phyloP scores from a whole-genome alignment of 1,139 yeast genomes.

The Candida albicans region DNA sequence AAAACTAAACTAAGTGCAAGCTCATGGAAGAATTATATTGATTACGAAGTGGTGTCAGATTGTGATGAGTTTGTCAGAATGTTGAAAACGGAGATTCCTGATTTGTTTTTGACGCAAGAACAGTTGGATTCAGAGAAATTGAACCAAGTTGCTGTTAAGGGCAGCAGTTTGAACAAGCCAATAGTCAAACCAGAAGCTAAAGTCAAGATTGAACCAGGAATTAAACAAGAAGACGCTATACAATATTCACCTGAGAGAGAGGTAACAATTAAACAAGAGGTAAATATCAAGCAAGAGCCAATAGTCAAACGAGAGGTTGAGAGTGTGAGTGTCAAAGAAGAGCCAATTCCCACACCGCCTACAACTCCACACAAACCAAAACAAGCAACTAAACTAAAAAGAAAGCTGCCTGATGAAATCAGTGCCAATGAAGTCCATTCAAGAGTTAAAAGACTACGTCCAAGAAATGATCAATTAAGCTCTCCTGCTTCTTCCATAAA shows the following conservation, averaged over 20 bases:
- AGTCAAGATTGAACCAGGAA: background rate
- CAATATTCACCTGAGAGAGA: conserved; percentile 12
- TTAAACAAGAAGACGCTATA: conserved; percentile 4
- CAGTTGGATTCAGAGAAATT: conserved; percentile 48
- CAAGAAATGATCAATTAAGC: conserved; percentile 23
- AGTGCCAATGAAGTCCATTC: background rate
- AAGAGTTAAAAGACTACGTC: conserved; percentile 19
- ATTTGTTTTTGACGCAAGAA: conserved; percentile 56
- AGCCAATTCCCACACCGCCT: conserved; percentile 22
- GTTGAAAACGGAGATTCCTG: conserved; percentile 54
- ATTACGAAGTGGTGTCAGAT: conserved; percentile 74
- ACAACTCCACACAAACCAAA: conserved; percentile 19
- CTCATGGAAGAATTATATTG: conserved; percentile 58
- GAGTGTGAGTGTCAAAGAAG: conserved; percentile 7
- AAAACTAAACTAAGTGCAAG: conserved; percentile 47
- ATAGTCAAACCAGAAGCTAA: conserved; percentile 12
- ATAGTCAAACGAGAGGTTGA: conserved; percentile 12
- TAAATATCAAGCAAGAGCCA: conserved; percentile 7
- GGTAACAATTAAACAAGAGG: conserved; percentile 11
- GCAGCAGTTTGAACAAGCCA: background rate
- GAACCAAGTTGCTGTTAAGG: conserved; percentile 18
- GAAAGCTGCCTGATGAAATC: conserved; percentile 14
- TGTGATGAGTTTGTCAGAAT: conserved; percentile 77
- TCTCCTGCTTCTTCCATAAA: conserved; percentile 2
- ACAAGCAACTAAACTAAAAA: conserved; percentile 19